Evolutionary conservation across 2,329 filamentous ascomycete species (phyloP), one percentile per base, ranked within the genome.

Genomic region (Xylaria sp.): DNA sequence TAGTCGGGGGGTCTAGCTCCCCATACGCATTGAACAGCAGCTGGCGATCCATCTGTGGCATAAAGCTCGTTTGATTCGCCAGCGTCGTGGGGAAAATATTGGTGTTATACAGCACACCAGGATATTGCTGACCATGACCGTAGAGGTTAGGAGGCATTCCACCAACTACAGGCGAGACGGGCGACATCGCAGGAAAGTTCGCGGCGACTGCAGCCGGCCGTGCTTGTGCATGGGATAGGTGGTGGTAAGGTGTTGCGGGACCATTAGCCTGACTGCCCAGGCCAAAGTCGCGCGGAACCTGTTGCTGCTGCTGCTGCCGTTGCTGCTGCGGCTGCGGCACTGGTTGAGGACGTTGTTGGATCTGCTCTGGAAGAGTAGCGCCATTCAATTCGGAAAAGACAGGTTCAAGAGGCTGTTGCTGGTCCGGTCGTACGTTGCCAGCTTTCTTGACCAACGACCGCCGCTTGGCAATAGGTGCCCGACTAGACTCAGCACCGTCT

Each of bases 21-120:
- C 79, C 78, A 69, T 92, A 93, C 1, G 86, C 88, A 44, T 86
- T 86, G 63, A 91, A 90, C 1, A 91, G 86, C 63, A 92, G 84
- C 68, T 91, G 88, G 2, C 88, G 81, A 67, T 92, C 89, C 11
- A 93, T 81, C 61, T 90, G 85, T 8, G 87, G 85, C 30, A 91
- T 76, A 56, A 85, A 79, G 2, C 76, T 76, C 60, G 78, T 75
- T 59, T 78, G 79, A 67, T 79, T 80, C 19, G 75, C 74, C 13
- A 86, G 74, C 3, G 78, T 30, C 23, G 23, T 78, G 63, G 77
- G 72, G n/a, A 85, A 76, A 44, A 87, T 70, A 68, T 85, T 78
- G 54, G 78, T 75, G 7, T 81, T 73, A 66, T 80, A 84, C 59
- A 81, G 78, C 4, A 67, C 70, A 30, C 71, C 68, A 54, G 70